Evolutionary conservation across 2,329 filamentous ascomycete species (phyloP).

Genomic region (Sporothrix variecibatus): DNA sequence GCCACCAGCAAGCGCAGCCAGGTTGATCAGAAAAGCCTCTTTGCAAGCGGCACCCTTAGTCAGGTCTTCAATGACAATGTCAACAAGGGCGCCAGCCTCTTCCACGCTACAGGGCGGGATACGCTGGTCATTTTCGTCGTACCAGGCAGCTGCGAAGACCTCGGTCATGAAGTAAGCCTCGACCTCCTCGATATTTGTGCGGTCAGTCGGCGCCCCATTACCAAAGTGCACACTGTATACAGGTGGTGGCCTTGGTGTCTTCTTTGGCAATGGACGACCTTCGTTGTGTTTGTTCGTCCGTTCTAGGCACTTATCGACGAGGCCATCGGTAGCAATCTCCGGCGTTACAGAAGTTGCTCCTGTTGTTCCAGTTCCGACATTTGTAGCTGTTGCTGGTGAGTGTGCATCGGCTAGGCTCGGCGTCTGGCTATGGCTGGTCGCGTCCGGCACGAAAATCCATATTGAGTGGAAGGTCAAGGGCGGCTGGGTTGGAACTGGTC

Average conservation of each 20-base stretch:
- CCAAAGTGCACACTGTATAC: background rate
- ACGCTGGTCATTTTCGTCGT: conserved; percentile 48
- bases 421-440: background rate
- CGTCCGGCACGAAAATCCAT: background rate
- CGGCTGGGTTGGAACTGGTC: background rate
- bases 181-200: conserved; percentile 60
- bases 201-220: conserved; percentile 43
- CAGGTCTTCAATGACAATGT: conserved; percentile 53
- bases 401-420: background rate
- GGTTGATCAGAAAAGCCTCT: conserved; percentile 60
- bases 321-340: background rate
- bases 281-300: background rate
- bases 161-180: conserved; percentile 56
- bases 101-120: conserved; percentile 50
- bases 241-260: background rate
- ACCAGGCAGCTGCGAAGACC: conserved; percentile 55
- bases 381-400: conserved; percentile 7
- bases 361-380: background rate
- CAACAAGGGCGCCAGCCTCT: conserved; percentile 57
- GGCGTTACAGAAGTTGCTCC: background rate
- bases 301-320: background rate
- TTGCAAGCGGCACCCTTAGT: conserved; percentile 52
- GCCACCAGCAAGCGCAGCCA: conserved; percentile 59
- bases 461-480: background rate
- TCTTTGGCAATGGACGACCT: background rate